These are phyloP conservation scores for Fusarium dimerum DNA, from an alignment of 2,329 filamentous ascomycete genomes.

Conservation along the genomic window DNA sequence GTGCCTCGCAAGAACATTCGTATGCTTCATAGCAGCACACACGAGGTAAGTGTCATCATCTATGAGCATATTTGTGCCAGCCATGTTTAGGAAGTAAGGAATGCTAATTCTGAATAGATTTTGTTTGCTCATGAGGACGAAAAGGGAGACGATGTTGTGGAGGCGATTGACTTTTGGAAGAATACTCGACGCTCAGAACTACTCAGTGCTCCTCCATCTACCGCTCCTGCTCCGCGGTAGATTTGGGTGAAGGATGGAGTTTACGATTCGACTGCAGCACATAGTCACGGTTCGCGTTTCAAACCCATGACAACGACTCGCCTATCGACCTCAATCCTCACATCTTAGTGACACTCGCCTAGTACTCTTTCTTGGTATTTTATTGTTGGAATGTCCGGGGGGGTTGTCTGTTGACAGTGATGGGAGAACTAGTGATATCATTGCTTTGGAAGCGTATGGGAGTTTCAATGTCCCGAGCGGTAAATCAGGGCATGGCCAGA, in stretches of 20 bases:
- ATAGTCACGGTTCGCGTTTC: not conserved
- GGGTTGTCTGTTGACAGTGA: too few relatives aligned
- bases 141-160: conserved; percentile 86
- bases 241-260: not conserved
- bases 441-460: too few relatives aligned
- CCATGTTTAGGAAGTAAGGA: conserved; percentile 9
- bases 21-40: conserved; percentile 95
- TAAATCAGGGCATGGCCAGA: not conserved
- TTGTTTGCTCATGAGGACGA: conserved; percentile 98
- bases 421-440: too few relatives aligned
- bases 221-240: conserved; percentile 12
- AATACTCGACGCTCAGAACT: conserved; percentile 55
- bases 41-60: conserved; percentile 67
- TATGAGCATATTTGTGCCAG: not conserved
- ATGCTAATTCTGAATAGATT: conserved; percentile 61
- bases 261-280: not conserved
- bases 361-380: too few relatives aligned
- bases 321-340: too few relatives aligned
- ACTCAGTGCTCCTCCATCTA: conserved; percentile 26
- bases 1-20: conserved; percentile 95
- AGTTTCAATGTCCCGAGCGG: too few relatives aligned
- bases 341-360: too few relatives aligned
- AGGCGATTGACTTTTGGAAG: conserved; percentile 96
- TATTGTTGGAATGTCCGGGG: too few relatives aligned
- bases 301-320: not conserved